Evolutionary conservation across 352 stramenopile species (phyloP), one percentile per base, ranked within the genome.

Genomic region (Elongisporangium senticosum): DNA sequence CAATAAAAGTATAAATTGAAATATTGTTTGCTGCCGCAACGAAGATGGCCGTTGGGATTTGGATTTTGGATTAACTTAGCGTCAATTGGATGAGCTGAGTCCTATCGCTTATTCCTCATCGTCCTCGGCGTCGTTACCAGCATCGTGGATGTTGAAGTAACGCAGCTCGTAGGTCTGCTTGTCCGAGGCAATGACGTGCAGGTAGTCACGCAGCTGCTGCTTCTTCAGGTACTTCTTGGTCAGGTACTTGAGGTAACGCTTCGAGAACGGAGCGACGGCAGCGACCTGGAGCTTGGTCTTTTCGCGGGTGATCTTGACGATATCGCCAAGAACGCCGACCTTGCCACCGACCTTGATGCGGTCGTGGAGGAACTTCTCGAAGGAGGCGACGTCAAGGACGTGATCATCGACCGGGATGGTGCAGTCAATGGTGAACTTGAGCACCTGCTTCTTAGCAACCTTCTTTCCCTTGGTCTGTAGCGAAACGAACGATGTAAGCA

Each of bases 211-310:
- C 57, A 99, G 83, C 78, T 99, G 95, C 75, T 99, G 97, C 90
- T 99, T 99, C 93, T 99, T 99, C 69, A 99, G 83, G 93, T 99
- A 99, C 87, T 99, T 98, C 95, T 99, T 99, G 61, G 96, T 98
- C 22, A 99, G 74, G 85, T 99, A 99, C 88, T 99, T 99, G 62
- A 96, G 83, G 79, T 96, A 97, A 68, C 98, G 93, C 90, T 99
- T 99, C 55, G 95, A 98, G 78, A 99, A 98, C 33, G 91, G 87
- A 20, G 97, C 79, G 28, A 98, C 79, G 7, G 93, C 86, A 8
- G 90, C 96, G 52, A 99, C 78, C 68, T 98, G 97, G 47, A 98
- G 79, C 77, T 98, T 98, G 71, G 90, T 98, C 77, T 98, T 97
- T 65, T 99, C 97, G 62, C 93, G 91, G 28, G 87, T 85, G 74